Evolutionary conservation across 2,329 filamentous ascomycete genomes (phyloP).

Genomic region (Exophiala xenobiotica): DNA sequence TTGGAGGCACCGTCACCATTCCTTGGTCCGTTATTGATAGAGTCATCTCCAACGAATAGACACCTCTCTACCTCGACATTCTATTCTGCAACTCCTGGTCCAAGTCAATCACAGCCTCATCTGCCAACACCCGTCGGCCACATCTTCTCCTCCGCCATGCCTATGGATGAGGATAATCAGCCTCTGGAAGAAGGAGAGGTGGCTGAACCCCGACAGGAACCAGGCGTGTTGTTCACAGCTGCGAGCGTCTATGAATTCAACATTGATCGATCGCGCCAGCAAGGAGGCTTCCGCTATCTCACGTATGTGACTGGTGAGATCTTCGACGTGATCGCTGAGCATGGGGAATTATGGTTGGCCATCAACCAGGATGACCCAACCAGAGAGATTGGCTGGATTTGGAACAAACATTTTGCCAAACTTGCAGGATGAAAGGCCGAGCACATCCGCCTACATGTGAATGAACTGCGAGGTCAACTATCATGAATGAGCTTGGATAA

Average conservation of each 20-base stretch:
- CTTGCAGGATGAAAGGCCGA: conserved; percentile 37
- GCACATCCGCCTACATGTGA: neutral
- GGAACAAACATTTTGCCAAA: conserved; percentile 93
- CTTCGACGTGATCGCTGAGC: conserved; percentile 90
- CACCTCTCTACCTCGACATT: conserved; percentile 34
- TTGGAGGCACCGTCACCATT: conserved; percentile 46
- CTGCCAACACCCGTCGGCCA: conserved; percentile 51
- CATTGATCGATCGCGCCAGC: conserved; percentile 85
- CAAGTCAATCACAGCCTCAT: conserved; percentile 52
- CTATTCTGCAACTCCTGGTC: conserved; percentile 30
- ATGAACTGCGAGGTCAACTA: neutral
- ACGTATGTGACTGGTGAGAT: conserved; percentile 95
- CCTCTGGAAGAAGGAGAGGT: conserved; percentile 27
- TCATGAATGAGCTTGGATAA: conserved; percentile 1
- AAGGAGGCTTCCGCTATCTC: conserved; percentile 93
- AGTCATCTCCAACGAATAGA: conserved; percentile 18
- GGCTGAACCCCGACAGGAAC: conserved; percentile 39
- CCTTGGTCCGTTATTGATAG: conserved; percentile 20
- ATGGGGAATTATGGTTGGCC: conserved; percentile 95
- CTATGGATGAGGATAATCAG: conserved; percentile 65
- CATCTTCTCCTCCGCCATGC: conserved; percentile 83
- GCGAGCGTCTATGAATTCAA: conserved; percentile 97
- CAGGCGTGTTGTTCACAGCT: conserved; percentile 80
- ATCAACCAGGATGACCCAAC: conserved; percentile 90
- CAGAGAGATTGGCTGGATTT: conserved; percentile 89